Evolutionary conservation across 2,329 filamentous ascomycete species (phyloP).

Genomic region (Thermomyces lanuginosus): DNA sequence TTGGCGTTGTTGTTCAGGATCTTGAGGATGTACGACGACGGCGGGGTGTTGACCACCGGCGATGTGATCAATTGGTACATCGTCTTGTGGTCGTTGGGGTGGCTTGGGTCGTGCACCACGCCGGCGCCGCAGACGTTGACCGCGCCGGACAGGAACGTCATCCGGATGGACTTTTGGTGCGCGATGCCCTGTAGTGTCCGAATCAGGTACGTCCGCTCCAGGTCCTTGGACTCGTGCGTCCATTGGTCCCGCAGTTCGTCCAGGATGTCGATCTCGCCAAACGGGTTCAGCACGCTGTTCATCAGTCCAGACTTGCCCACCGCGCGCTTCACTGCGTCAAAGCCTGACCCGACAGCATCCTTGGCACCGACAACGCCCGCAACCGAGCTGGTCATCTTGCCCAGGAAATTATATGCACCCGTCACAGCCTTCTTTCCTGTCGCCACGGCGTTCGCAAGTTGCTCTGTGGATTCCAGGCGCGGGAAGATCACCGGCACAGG

Average conservation of each 20-base stretch:
- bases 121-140: slow-evolving; percentile 87
- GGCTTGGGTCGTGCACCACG: slow-evolving; percentile 80
- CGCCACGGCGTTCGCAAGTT: slow-evolving; percentile 74
- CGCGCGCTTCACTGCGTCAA: slow-evolving; percentile 88
- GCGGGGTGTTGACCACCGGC: slow-evolving; percentile 77
- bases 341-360: slow-evolving; percentile 79
- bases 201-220: slow-evolving; percentile 91
- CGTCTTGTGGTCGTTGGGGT: slow-evolving; percentile 88
- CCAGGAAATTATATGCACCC: slow-evolving; percentile 86
- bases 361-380: slow-evolving; percentile 92
- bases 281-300: slow-evolving; percentile 88
- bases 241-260: slow-evolving; percentile 93
- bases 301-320: slow-evolving; percentile 91
- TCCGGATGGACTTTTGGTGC: slow-evolving; percentile 85
- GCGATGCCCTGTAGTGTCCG: slow-evolving; percentile 88
- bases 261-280: slow-evolving; percentile 85
- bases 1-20: slow-evolving; percentile 94
- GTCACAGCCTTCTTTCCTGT: slow-evolving; percentile 95
- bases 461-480: slow-evolving; percentile 77
- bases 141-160: slow-evolving; percentile 87
- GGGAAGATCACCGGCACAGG: slow-evolving; percentile 85
- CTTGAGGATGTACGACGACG: slow-evolving; percentile 71
- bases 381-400: slow-evolving; percentile 86
- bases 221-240: slow-evolving; percentile 95
- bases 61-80: slow-evolving; percentile 98